Evolutionary conservation across 768 basidiomycete species (phyloP).

Genomic region (Termitomyces sp.): DNA sequence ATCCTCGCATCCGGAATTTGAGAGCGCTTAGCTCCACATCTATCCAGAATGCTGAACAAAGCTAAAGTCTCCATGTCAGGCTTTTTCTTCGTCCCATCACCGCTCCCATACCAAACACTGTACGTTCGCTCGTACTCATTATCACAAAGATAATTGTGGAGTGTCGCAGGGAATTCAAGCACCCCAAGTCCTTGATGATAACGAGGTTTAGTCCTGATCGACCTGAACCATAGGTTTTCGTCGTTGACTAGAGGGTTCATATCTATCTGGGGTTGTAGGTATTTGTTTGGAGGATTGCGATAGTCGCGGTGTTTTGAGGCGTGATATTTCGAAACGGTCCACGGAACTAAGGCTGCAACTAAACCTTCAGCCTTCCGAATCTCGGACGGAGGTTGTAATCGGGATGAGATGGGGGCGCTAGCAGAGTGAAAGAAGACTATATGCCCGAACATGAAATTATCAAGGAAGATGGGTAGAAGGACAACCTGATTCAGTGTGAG

Average conservation of each 20-base stretch:
- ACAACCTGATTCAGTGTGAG: conserved; percentile 35
- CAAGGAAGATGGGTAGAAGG: conserved; percentile 42
- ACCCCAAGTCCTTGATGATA: conserved; percentile 39
- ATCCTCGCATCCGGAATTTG: conserved; percentile 36
- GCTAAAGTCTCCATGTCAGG: conserved; percentile 38
- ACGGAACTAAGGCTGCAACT: conserved; percentile 43
- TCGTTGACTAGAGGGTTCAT: conserved; percentile 17
- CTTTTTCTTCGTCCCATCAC: conserved; percentile 23
- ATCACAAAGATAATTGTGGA: conserved; percentile 42
- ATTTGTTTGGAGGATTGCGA: conserved; percentile 14
- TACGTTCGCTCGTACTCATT: conserved; percentile 31
- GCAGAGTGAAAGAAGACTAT: conserved; percentile 49
- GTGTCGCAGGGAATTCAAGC: conserved; percentile 41
- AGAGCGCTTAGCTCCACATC: conserved; percentile 37
- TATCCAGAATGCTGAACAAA: conserved; percentile 41
- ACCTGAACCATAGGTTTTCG: conserved; percentile 15
- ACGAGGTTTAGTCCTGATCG: conserved; percentile 20
- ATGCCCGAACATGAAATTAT: conserved; percentile 43
- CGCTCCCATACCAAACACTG: conserved; percentile 42
- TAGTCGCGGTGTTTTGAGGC: conserved; percentile 23
- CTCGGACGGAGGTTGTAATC: conserved; percentile 38
- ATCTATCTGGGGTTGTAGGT: conserved; percentile 3
- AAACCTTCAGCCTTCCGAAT: conserved; percentile 27
- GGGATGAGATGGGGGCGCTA: conserved; percentile 27
- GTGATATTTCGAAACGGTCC: conserved; percentile 28